phyloP scores from a whole-genome alignment of 2,329 filamentous ascomycete species.

The Byssothecium circinans region DNA sequence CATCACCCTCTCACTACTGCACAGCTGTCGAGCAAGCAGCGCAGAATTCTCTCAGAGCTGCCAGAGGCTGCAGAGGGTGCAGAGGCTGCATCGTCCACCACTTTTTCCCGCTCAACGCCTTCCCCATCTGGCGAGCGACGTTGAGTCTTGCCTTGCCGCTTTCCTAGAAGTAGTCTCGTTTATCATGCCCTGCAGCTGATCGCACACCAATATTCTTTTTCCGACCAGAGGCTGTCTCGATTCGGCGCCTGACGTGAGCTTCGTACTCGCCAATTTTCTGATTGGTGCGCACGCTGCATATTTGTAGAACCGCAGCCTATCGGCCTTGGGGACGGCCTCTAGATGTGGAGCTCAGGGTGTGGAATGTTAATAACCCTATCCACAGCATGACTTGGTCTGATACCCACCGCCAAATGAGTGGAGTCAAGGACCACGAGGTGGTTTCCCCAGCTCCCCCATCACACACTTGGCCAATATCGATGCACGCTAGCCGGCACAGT shows the following conservation, averaged over 20 bases:
- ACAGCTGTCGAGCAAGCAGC: slow-evolving; percentile 8
- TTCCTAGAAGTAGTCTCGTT: slow-evolving; percentile 18
- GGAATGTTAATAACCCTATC: too few relatives aligned
- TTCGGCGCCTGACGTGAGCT: slow-evolving; percentile 8
- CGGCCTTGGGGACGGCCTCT: too few relatives aligned
- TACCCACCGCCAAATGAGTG: too few relatives aligned
- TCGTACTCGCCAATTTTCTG: neutral
- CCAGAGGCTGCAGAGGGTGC: neutral
- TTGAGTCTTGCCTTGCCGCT: slow-evolving; percentile 21
- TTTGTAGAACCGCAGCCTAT: neutral
- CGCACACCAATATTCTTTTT: slow-evolving; percentile 34
- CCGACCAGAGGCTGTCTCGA: slow-evolving; percentile 18
- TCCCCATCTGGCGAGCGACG: neutral
- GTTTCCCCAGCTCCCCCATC: too few relatives aligned
- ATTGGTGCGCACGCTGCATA: neutral
- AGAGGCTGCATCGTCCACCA: neutral
- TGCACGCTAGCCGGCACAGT: too few relatives aligned
- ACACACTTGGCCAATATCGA: too few relatives aligned
- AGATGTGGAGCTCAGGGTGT: too few relatives aligned
- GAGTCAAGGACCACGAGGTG: too few relatives aligned
- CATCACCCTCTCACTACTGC: neutral
- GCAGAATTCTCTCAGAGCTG: neutral
- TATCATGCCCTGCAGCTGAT: slow-evolving; percentile 28
- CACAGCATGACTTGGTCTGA: too few relatives aligned
- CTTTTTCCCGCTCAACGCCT: neutral